phyloP scores from a whole-genome alignment of 306 rosid genomes.

The Pachyrhizus erosus region DNA sequence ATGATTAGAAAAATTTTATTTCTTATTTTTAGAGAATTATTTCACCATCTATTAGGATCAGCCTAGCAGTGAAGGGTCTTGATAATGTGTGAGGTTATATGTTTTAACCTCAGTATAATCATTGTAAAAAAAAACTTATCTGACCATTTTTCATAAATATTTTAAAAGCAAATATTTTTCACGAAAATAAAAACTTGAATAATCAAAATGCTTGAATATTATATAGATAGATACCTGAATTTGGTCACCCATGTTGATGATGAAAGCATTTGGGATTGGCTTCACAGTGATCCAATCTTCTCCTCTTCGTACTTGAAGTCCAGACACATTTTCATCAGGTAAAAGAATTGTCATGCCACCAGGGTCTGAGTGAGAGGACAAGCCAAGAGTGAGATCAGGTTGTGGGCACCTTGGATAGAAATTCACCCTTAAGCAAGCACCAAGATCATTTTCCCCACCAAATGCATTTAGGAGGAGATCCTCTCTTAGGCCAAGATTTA shows the following conservation, averaged over 20 bases:
- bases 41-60: too few species aligned
- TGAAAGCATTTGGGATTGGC: slow-evolving; percentile 71
- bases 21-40: neutral
- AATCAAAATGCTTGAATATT: neutral
- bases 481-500: slow-evolving; percentile 65
- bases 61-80: too few species aligned
- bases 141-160: too few species aligned
- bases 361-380: slow-evolving; percentile 90
- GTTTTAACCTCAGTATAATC: too few species aligned
- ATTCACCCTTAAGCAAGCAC: slow-evolving; percentile 79
- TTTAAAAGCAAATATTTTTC: too few species aligned
- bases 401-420: slow-evolving; percentile 89
- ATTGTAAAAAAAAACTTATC: too few species aligned
- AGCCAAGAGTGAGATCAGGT: slow-evolving; percentile 83
- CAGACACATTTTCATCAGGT: slow-evolving; percentile 77
- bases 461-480: slow-evolving; percentile 64
- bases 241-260: slow-evolving; percentile 85
- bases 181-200: too few species aligned
- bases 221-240: slow-evolving; percentile 54
- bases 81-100: too few species aligned
- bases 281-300: slow-evolving; percentile 70
- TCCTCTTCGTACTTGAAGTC: slow-evolving; percentile 71
- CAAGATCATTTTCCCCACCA: slow-evolving; percentile 69
- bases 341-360: slow-evolving; percentile 84
- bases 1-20: too few species aligned